A percentile compares a stretch with the other conserved stretches of the same genome.
Conservation (phyloP, 2,329 filamentous ascomycete species). For the Fusarium sp. region DNA sequence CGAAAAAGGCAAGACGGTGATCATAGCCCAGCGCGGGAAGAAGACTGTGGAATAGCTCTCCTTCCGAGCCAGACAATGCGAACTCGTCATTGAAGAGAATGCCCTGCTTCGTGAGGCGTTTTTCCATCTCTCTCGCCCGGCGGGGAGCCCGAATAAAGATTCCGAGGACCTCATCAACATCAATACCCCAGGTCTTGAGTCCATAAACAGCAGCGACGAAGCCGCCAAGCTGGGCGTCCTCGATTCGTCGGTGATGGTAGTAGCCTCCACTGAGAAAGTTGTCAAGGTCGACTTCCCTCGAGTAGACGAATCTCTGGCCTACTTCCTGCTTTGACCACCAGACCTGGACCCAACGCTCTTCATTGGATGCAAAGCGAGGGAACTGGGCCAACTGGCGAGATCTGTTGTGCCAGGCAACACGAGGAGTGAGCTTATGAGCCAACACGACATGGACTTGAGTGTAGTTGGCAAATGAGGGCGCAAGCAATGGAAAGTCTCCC, state of each 20-base stretch:
- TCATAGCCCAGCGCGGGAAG: background rate
- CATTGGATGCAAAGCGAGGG: background rate
- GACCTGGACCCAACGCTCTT: background rate
- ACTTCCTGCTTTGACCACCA: background rate
- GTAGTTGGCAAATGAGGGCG: no score
- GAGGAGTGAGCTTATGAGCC: background rate
- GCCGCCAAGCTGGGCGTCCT: background rate
- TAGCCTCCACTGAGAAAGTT: background rate
- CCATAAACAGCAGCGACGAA: background rate
- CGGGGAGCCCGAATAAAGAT: no score
- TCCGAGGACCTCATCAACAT: no score
- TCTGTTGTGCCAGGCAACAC: background rate
- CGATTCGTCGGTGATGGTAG: background rate
- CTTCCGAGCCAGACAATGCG: background rate
- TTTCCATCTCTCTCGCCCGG: no score
- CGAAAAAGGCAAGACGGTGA: background rate
- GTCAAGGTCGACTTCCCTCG: background rate
- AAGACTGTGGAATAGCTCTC: background rate
- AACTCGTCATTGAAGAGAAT: background rate
- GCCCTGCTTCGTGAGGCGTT: no score
- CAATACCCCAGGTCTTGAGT: background rate
- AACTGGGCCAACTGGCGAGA: background rate
- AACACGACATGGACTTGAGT: background rate
- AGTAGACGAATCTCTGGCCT: background rate
- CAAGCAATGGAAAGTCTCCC: no score